Base-by-base conservation (phyloP, 345 rosid genomes). In the Limnanthes douglasii region DNA sequence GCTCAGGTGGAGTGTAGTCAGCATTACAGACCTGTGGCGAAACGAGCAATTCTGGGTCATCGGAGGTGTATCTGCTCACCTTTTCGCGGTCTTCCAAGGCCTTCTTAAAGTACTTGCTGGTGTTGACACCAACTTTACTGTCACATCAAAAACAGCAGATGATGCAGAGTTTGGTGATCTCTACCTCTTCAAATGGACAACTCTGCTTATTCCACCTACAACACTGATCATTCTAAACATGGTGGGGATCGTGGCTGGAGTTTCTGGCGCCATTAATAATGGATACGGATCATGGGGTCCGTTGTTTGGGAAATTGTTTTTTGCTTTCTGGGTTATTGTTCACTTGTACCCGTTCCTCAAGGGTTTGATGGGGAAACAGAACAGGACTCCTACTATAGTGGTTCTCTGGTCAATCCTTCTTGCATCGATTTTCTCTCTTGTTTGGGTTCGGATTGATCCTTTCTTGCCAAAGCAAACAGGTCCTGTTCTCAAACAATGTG, bases 11-110 rank as follows among this genome's bases (percentile, higher is more conserved):
- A 88, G 97, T 15, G 62, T 64, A 2, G 95, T 88, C 13, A 72
- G 86, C 75, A 83, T 83, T 13, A 72, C 70, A 34, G 97, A 79
- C 26, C 76, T 74, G 58, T 88, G 95, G 97, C 69, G 97, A 20
- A 88, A 88, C 49, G 97, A 88, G 62, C 97, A 88, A 39, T 88
- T 88, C 50, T 88, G 95, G 97, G 97, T 88, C 3, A 88, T 83
- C 4, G 95, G 95, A 1, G 95, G 97, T 2, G 97, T 86, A 29
- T 86, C 95, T 0, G 97, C 97, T 5, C 97, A 88, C 32, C 93
- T 88, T 24, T 88, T 83, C 28, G 95, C 97, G 0, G 95, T 88
- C 7, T 88, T 79, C 57, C 95, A 88, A 57, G 97, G 97, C 55
- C 81, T 83, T 1, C 93, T 83, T n/a, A 88, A 88, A 68, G 97